These are phyloP conservation scores for Xylariales sp. DNA, from an alignment of 2,329 filamentous ascomycete genomes.

Conservation along the genomic window DNA sequence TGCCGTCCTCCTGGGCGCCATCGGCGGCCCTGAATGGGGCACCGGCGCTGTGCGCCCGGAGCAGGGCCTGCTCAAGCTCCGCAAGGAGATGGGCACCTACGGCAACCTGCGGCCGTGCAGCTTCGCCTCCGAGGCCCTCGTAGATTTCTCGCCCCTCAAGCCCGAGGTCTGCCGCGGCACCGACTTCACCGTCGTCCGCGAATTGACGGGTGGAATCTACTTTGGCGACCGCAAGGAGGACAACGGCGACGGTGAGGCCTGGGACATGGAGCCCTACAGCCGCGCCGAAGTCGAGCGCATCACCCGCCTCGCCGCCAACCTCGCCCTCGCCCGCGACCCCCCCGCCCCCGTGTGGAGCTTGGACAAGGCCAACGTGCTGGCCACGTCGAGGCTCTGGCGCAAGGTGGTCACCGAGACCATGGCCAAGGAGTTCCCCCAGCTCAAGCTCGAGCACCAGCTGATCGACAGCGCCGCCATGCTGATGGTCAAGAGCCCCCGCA, in stretches of 20 bases:
- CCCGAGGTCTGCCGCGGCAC: constrained; percentile 78
- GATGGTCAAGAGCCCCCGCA: constrained; percentile 89
- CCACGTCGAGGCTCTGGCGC: constrained; percentile 84
- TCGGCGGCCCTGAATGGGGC: constrained; percentile 96
- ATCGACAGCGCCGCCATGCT: constrained; percentile 98
- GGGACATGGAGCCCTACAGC: constrained; percentile 85
- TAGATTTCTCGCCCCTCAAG: constrained; percentile 84
- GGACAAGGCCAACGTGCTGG: constrained; percentile 96
- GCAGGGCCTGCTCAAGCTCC: constrained; percentile 83
- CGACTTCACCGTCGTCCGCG: constrained; percentile 89
- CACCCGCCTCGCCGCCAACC: constrained; percentile 72
- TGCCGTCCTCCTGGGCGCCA: constrained; percentile 87
- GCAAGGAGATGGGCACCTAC: constrained; percentile 91
- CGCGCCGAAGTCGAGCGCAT: constrained; percentile 84
- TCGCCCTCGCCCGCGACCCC: constrained; percentile 73
- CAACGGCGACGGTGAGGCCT: constrained; percentile 68
- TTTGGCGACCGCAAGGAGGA: constrained; percentile 85
- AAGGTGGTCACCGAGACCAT: constrained; percentile 83
- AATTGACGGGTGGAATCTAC: constrained; percentile 91
- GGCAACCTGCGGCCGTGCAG: constrained; percentile 95
- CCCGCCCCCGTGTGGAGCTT: constrained; percentile 78
- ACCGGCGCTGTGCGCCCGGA: constrained; percentile 84
- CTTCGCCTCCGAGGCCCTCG: constrained; percentile 83
- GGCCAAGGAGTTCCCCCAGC: constrained; percentile 80
- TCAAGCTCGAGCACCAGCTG: constrained; percentile 81